Base-by-base conservation (phyloP, 2,329 filamentous ascomycete genomes). In the Ceratocystis diversiconidia region DNA sequence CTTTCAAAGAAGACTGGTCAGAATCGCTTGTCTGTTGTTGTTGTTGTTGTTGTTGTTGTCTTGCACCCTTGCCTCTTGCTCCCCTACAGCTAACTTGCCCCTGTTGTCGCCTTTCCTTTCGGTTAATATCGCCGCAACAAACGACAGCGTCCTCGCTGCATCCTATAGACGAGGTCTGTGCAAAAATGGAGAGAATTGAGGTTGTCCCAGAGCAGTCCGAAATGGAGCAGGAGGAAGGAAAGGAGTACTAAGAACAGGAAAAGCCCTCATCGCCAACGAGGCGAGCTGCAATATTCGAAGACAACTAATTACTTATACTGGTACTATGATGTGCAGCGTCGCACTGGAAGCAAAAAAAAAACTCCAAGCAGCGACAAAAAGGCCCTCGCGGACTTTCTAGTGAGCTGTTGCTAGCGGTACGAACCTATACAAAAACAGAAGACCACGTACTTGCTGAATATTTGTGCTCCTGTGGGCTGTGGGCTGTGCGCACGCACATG, bases 91-190 rank as follows among this genome's bases (percentile, higher is more conserved):
- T 36, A 36, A 41, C 36, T n/a, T 57, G 52, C 52, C 52, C 52
- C 52, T 57, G 52, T 7, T 41, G 25, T 57, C 15, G 52, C 22
- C 36, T 57, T 57, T 57, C 22, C 52, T 57, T 57, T 57, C 52
- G 52, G 52, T 57, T 57, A 57, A 57, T 30, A 30, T 57, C 52
- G 52, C 52, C 15, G 52, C 52, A 57, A 30, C 52, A 57, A 57
- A 57, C 52, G 52, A 57, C 52, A 57, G 52, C 52, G 52, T 30
- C n/a, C 52, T 57, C 30, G 22, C 52, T 57, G 22, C 52, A 57
- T 50, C 25, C 52, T 30, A 5, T 57, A 30, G 25, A 57, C 12
- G 52, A 12, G 52, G 52, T 57, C 52, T 57, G 52, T 57, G 52
- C 52, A 7, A 22, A 57, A 22, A 12, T 22, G 25, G 19, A 25